phyloP scores from a whole-genome alignment of 306 rosid species.

The Glycine tomentella region DNA sequence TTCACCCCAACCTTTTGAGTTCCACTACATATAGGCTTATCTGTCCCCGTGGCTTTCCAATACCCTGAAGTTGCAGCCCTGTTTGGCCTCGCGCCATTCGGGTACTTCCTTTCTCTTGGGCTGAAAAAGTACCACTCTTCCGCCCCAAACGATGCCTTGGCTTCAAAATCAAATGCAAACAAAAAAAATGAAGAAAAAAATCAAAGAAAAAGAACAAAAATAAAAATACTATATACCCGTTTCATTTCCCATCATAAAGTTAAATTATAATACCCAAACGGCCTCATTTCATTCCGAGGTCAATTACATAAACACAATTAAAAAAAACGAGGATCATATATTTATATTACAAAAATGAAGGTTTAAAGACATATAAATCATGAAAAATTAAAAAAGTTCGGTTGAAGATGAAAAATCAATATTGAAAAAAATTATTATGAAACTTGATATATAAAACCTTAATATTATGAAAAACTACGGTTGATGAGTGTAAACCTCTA shows the following conservation, averaged over 20 bases:
- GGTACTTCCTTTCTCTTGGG: conserved; percentile 27
- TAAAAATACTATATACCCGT: neutral
- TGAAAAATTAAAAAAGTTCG: too few species aligned
- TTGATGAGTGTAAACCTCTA: neutral
- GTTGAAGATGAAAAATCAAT: too few species aligned
- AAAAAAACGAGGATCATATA: too few species aligned
- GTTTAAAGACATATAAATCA: too few species aligned
- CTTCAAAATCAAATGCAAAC: conserved; percentile 39
- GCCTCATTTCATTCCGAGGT: too few species aligned
- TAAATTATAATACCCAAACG: too few species aligned
- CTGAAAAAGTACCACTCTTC: conserved; percentile 70
- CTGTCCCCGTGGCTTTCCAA: conserved; percentile 24
- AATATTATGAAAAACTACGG: neutral
- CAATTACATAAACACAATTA: too few species aligned
- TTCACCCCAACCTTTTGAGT: conserved; percentile 75
- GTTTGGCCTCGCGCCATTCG: conserved; percentile 31
- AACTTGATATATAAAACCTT: too few species aligned
- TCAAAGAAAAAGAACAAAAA: neutral
- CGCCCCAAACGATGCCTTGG: conserved; percentile 79
- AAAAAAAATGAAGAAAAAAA: neutral
- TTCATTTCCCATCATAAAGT: neutral
- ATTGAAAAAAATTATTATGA: too few species aligned
- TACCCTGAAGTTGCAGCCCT: conserved; percentile 36
- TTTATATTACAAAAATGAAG: too few species aligned
- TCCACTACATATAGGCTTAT: conserved; percentile 52